Evolutionary conservation across 2,329 filamentous ascomycete genomes (phyloP).

Genomic region (Nigrospora sphaerica): DNA sequence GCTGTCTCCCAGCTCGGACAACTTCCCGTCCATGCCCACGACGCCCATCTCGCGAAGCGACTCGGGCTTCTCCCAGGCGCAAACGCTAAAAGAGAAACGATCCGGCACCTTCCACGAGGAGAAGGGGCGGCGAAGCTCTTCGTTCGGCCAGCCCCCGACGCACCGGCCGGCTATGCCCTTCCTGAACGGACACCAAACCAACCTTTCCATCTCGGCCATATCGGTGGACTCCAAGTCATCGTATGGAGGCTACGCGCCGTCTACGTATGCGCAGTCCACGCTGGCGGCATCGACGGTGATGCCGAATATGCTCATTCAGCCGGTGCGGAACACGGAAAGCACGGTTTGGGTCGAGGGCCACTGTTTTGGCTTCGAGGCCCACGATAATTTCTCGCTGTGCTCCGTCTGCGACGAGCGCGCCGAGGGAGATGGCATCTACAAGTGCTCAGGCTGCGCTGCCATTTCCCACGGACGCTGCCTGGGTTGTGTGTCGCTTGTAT

Average conservation of each 20-base stretch:
- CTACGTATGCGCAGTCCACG: constrained; percentile 80
- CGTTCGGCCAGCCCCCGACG: constrained; percentile 66
- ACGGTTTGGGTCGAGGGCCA: constrained; percentile 82
- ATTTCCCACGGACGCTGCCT: constrained; percentile 53
- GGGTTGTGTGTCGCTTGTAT: constrained; percentile 57
- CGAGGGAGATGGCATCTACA: constrained; percentile 66
- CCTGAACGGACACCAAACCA: constrained; percentile 55
- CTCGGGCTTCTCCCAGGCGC: constrained; percentile 80
- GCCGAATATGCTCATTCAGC: constrained; percentile 76
- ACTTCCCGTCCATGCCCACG: constrained; percentile 68
- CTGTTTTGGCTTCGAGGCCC: constrained; percentile 60
- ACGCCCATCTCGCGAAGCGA: constrained; percentile 85
- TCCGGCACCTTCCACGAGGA: constrained; percentile 82
- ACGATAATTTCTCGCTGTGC: constrained; percentile 56
- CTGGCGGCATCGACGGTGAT: constrained; percentile 80
- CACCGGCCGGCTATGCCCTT: constrained; percentile 70
- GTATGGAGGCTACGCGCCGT: constrained; percentile 71
- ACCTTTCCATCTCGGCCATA: constrained; percentile 51
- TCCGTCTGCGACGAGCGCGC: constrained; percentile 71
- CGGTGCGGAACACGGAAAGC: constrained; percentile 70
- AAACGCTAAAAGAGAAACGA: constrained; percentile 85
- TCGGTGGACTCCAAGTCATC: constrained; percentile 63
- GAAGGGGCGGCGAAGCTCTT: constrained; percentile 81
- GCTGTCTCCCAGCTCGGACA: constrained; percentile 69
- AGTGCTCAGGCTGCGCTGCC: constrained; percentile 59